Base-by-base conservation (phyloP, 257 asterid genomes). In the Plantago ovata region DNA sequence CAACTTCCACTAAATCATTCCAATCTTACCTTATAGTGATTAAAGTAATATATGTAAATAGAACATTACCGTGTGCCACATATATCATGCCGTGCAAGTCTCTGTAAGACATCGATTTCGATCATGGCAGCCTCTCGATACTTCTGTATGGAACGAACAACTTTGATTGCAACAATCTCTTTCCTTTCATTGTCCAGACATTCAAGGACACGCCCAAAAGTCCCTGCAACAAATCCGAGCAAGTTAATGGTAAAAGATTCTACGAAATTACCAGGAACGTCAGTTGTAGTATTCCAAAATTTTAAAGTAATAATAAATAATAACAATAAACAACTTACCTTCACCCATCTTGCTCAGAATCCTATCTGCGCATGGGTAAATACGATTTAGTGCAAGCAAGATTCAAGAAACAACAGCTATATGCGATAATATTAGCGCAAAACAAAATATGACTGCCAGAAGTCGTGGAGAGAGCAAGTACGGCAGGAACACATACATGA, bases 61-160 rank as follows among this genome's bases (percentile, higher is more conserved):
- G 63, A 58, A 53, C 44, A 78, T 54, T 68, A 86, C 94, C 84
- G 88, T 57, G 64, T 62, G 66, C 91, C 79, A 32, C 73, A 60
- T 50, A 63, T 40, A 67, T 86, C 95, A 57, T 86, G 82, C 81
- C 82, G 74, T 63, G 75, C 76, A 56, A 86, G 84, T 78, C 81
- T 81, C 72, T 83, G 89, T 57, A 86, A 72, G 69, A 86, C 85
- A 71, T 86, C 93, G 60, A 86, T 77, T 70, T 86, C 95, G 54
- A 83, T 86, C 95, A 86, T 86, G 61, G 95, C 94, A 3, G 90
- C 95, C 71, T 86, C 95, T 28, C 94, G 82, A 64, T 86, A 86
- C 77, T 86, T 86, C 49, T 68, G 89, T 61, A 81, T 79, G 3
- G 93, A 79, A 23, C 95, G 95, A 19, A 83, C 87, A 56, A 86